These are phyloP conservation scores for Mucor sp. DNA, from an alignment of 371 early-diverging fungal species.

Conservation along the genomic window DNA sequence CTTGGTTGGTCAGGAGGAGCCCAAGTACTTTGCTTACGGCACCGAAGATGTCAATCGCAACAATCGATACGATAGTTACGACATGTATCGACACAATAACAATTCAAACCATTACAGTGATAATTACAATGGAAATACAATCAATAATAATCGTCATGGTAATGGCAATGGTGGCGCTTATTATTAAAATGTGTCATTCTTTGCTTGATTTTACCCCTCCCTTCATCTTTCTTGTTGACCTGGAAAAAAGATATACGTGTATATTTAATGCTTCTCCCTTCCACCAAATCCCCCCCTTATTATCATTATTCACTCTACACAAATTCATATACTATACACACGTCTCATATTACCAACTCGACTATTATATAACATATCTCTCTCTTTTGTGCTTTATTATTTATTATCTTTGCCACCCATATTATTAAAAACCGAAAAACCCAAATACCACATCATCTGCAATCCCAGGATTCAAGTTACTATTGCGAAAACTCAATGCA, in stretches of 20 bases:
- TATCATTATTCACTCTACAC: not conserved
- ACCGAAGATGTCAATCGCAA: constrained; percentile 2
- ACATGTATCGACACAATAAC: constrained; percentile 22
- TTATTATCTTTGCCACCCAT: not conserved
- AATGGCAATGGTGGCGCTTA: constrained; percentile 11
- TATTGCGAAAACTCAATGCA: too few species aligned
- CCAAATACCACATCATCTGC: not conserved
- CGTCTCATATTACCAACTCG: not conserved
- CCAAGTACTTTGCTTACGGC: constrained; percentile 14
- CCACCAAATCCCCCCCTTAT: not conserved
- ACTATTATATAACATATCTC: not conserved
- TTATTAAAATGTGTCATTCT: constrained; percentile 7
- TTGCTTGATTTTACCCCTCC: not conserved
- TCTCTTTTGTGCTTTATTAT: not conserved
- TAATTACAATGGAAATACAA: constrained; percentile 8
- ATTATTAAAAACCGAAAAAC: not conserved
- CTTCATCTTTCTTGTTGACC: constrained; percentile 2
- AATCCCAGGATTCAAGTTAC: too few species aligned
- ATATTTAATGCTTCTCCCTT: not conserved
- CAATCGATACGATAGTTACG: constrained; percentile 28
- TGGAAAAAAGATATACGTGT: not conserved
- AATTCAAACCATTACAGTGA: constrained; percentile 12
- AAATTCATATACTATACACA: not conserved
- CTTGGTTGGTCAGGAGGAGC: constrained; percentile 18
- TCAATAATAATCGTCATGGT: constrained; percentile 13